Evolutionary conservation across 768 basidiomycete genomes (phyloP), one percentile per base, ranked within the genome.

Genomic region (Boletus rubescentipes): DNA sequence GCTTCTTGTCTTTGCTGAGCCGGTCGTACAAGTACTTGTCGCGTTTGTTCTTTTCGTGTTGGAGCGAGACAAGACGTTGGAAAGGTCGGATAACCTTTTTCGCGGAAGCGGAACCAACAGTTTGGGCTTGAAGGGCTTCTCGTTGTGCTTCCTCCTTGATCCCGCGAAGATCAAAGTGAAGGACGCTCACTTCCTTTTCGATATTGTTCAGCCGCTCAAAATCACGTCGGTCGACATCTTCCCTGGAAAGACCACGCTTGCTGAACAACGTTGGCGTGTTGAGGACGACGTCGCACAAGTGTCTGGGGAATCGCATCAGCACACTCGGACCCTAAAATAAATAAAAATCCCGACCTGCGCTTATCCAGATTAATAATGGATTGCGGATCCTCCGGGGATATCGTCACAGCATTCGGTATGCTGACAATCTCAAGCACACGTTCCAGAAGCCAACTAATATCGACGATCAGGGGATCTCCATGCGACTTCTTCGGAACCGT

Each of bases 361-460:
- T 93, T 93, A 57, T 91, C 86, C 60, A 91, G 83, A 63, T 91
- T 93, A 41, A 93, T 79, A 35, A 93, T 78, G 35, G 73, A 78
- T 39, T 79, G 77, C 34, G 76, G 77, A 56, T 83, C 82, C 34
- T 79, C 77, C n/a, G 73, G 66, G 1, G 76, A 64, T 15, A 82
- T 77, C 43, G 83, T 80, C 9, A 90, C 70, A 15, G 84, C 75
- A 65, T 93, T 89, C 4, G 89, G 85, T 47, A 84, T 79, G 26
- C 85, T 83, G 54, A 92, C 81, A 43, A 93, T 75, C 66, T 93
- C 91, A 34, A 93, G 72, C 70, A 93, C 81, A 40, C 89, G 81
- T 67, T 93, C 91, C 53, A 93, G 66, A 36, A 92, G 71, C 90
- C 91, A 93, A 10, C 88, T 89, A 59, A 91, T 80, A 64, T 93